Base-by-base conservation (phyloP, 768 basidiomycete species). In the Obba rivulosa region DNA sequence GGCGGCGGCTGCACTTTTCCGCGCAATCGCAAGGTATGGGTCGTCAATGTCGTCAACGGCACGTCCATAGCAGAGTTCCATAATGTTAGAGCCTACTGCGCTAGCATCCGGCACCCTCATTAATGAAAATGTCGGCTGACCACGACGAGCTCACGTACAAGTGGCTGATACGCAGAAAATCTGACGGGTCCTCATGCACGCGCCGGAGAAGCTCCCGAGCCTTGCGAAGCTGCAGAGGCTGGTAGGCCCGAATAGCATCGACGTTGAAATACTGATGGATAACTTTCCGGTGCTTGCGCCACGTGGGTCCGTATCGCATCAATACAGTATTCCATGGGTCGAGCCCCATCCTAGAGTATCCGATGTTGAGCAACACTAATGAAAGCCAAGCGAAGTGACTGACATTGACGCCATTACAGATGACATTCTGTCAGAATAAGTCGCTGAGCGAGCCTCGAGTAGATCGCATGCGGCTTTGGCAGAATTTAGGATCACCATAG, bases 221-320 rank as follows among this genome's bases (percentile, higher is more conserved):
- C 20, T 53, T 48, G 13, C 41, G 22, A 9, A 37, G 13, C 36
- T 56, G 51, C 14, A 43, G 28, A n/a, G 51, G 31, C 9, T 39
- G 42, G 31, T 53, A 50, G 9, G 45, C 7, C 2, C 16, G 16
- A 11, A 48, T 36, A 13, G 44, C 45, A 18, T 28, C 41, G 10
- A 22, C 24, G 28, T 51, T 46, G 52, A 57, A 58, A 28, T 57
- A 65, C 1, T 66, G 62, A 8, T 69, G 66, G 50, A 75, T 56
- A 16, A 70, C 59, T 47, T 68, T 67, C 43, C 77, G 70, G 57
- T 71, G 71, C 48, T 65, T 66, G 8, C 71, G 66, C 52, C 75
- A 67, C 17, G 57, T 66, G 34, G 73, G 65, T 34, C 69, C 70
- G 55, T 72, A 72, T 22, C 66, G 67, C 44, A 69, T 62, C 20